Evolutionary conservation across 768 basidiomycete genomes (phyloP).

Genomic region (Agrocybe pediades): DNA sequence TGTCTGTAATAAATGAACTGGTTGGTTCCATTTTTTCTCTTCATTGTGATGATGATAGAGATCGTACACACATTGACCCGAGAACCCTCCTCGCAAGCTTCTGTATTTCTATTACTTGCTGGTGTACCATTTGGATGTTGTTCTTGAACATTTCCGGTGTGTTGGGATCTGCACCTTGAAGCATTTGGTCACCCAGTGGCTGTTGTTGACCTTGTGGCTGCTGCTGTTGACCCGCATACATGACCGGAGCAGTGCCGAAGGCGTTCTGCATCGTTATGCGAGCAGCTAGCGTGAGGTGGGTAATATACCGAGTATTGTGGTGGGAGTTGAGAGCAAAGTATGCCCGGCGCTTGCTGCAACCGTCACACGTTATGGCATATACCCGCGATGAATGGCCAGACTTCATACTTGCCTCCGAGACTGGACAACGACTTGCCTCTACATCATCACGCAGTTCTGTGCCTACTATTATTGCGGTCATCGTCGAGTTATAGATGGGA

Average conservation of each 20-base stretch:
- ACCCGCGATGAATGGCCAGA: too few relatives aligned
- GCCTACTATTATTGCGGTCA: too few relatives aligned
- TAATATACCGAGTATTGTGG: too few relatives aligned
- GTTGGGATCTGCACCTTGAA: constrained; percentile 50
- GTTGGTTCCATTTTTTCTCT: neutral
- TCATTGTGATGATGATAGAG: neutral
- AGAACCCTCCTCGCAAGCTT: constrained; percentile 48
- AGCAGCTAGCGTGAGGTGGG: too few relatives aligned
- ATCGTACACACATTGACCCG: constrained; percentile 50
- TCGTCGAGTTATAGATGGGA: too few relatives aligned
- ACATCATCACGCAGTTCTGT: too few relatives aligned
- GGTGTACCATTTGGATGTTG: constrained; percentile 49
- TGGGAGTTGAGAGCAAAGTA: too few relatives aligned
- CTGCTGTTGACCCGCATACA: constrained; percentile 5
- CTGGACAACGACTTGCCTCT: too few relatives aligned
- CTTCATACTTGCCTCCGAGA: too few relatives aligned
- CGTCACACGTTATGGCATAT: too few relatives aligned
- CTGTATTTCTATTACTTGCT: constrained; percentile 51
- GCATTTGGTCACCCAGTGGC: constrained; percentile 22
- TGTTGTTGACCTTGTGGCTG: neutral
- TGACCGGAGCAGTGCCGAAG: constrained; percentile 1
- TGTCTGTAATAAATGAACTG: constrained; percentile 24
- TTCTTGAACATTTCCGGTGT: constrained; percentile 66
- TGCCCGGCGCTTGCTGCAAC: too few relatives aligned
- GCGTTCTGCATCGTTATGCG: constrained; percentile 38